Percentiles rank a stretch among this genome's conserved stretches.
phyloP scores from a whole-genome alignment of 1,284 basidiomycete genomes.

The Ganoderma leucocontextum region DNA sequence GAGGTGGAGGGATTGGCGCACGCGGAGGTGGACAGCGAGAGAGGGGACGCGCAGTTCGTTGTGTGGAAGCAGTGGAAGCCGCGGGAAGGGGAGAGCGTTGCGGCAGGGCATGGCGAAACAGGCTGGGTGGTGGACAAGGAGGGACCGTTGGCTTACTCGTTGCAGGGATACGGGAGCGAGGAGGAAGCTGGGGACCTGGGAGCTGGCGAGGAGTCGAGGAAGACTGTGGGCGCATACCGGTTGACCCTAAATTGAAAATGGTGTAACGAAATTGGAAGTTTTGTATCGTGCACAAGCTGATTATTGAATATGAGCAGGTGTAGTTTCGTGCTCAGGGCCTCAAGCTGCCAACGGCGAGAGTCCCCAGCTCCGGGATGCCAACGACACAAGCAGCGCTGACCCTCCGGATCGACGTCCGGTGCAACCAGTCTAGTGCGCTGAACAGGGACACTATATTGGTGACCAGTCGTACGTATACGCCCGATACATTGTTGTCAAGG shows the following conservation, averaged over 20 bases:
- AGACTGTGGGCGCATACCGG: not conserved
- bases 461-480: not conserved
- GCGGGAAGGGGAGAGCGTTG: not conserved
- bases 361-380: too few species aligned
- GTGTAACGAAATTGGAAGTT: not conserved
- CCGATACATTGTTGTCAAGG: not conserved
- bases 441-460: not conserved
- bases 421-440: too few species aligned
- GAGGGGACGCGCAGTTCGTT: conserved; percentile 13
- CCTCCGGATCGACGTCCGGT: too few species aligned
- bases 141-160: conserved; percentile 4
- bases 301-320: not conserved
- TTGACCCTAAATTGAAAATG: not conserved
- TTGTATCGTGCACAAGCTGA: not conserved
- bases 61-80: conserved; percentile 20
- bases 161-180: conserved; percentile 9
- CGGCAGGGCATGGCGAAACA: not conserved
- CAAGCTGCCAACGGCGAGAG: not conserved
- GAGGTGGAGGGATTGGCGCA: conserved; percentile 49
- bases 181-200: not conserved
- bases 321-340: not conserved
- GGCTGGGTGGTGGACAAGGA: conserved; percentile 12
- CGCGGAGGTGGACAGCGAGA: conserved; percentile 43
- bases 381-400: too few species aligned
- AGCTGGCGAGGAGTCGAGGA: not conserved